Conservation (phyloP, 2,329 filamentous ascomycete genomes). For the Talaromyces sp. region DNA sequence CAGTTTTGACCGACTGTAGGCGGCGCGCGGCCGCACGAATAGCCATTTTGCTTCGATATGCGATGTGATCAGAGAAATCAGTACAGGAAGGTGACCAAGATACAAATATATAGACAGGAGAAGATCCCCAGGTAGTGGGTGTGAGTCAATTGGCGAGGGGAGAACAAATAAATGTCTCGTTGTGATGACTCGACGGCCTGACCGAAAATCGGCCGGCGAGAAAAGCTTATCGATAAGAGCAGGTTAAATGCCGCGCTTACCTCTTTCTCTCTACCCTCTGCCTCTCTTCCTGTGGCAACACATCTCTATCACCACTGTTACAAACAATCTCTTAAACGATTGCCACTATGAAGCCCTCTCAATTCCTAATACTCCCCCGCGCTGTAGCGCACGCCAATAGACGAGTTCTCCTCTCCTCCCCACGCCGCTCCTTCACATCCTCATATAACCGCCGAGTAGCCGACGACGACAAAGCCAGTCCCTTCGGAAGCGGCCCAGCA, state of each 20-base stretch:
- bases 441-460: conserved; percentile 24
- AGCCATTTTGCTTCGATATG: conserved; percentile 22
- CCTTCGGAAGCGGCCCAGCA: conserved; percentile 54
- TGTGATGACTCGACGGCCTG: conserved; percentile 3
- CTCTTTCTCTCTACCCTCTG: background rate
- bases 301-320: background rate
- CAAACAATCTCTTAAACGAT: background rate
- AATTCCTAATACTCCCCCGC: background rate
- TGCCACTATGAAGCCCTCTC: background rate
- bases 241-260: background rate
- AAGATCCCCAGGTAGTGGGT: background rate
- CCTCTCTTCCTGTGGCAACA: background rate
- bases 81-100: too few relatives aligned
- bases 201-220: conserved; percentile 16
- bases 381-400: background rate
- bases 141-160: conserved; percentile 14
- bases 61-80: background rate
- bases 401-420: conserved; percentile 3
- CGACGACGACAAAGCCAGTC: conserved; percentile 29
- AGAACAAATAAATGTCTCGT: conserved; percentile 11
- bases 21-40: conserved; percentile 36
- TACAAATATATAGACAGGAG: background rate
- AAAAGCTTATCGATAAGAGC: conserved; percentile 18
- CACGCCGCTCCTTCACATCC: conserved; percentile 26
- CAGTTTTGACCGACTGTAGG: conserved; percentile 28